phyloP scores from a whole-genome alignment of 805 yeast genomes.

The Phaffomyces antillensis region DNA sequence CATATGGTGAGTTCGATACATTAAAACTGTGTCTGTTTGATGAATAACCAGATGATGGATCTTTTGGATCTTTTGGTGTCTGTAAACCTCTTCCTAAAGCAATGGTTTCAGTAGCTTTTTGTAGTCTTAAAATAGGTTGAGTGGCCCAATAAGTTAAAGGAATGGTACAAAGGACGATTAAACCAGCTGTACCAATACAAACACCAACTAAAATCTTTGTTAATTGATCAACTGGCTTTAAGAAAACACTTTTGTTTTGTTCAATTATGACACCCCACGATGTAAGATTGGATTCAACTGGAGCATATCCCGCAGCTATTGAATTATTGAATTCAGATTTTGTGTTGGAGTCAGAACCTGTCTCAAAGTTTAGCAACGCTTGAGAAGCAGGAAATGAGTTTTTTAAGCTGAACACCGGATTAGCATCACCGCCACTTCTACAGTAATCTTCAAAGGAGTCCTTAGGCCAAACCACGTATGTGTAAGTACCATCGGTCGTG shows the following conservation, averaged over 20 bases:
- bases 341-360: slow-evolving; percentile 37
- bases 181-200: slow-evolving; percentile 68
- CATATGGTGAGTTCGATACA: background rate
- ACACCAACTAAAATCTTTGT: slow-evolving; percentile 70
- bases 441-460: too few species aligned
- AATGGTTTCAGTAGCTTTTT: slow-evolving; percentile 67
- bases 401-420: slow-evolving; percentile 1
- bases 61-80: slow-evolving; percentile 8
- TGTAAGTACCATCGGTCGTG: slow-evolving; percentile 21
- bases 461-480: slow-evolving; percentile 21
- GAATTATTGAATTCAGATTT: slow-evolving; percentile 28
- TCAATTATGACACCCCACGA: slow-evolving; percentile 74
- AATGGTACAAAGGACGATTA: slow-evolving; percentile 69
- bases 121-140: slow-evolving; percentile 70
- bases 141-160: slow-evolving; percentile 83
- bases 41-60: slow-evolving; percentile 7
- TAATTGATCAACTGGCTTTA: slow-evolving; percentile 54
- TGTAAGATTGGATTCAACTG: slow-evolving; percentile 34
- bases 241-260: slow-evolving; percentile 51
- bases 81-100: slow-evolving; percentile 35
- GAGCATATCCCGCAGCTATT: slow-evolving; percentile 53
- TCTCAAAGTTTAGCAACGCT: slow-evolving; percentile 27
- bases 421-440: too few species aligned
- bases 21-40: slow-evolving; percentile 9
- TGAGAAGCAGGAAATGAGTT: slow-evolving; percentile 28